Evolutionary conservation across 108 stramenopile genomes (phyloP).

Genomic region (Aurantiochytrium sp.): DNA sequence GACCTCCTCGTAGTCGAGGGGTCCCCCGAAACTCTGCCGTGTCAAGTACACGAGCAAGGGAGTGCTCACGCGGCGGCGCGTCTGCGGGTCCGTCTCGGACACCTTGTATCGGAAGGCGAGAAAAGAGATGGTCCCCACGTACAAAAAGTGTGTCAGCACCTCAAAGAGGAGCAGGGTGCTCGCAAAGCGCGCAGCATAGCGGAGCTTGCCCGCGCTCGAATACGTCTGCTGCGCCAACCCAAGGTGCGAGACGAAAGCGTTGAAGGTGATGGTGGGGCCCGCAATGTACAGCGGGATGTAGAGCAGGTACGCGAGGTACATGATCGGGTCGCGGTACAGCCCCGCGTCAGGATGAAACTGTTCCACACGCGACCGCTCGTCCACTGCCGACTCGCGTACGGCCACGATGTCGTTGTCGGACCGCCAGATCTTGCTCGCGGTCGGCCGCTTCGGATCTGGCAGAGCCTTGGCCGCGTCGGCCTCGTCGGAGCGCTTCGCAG

Average conservation of each 20-base stretch:
- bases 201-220: neutral
- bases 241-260: constrained; percentile 41
- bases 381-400: neutral
- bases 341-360: neutral
- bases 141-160: neutral
- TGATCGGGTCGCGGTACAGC: constrained; percentile 40
- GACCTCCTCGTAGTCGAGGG: constrained; percentile 15
- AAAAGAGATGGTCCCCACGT: constrained; percentile 22
- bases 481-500: too few species aligned
- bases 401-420: neutral
- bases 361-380: neutral
- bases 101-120: neutral
- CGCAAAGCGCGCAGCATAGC: constrained; percentile 28
- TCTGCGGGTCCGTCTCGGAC: constrained; percentile 33
- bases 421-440: neutral
- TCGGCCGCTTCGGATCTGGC: neutral
- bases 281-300: constrained; percentile 60
- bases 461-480: neutral
- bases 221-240: neutral
- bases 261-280: constrained; percentile 59
- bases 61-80: constrained; percentile 9
- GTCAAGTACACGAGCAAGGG: constrained; percentile 37
- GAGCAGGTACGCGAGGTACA: constrained; percentile 41
- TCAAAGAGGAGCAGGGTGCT: constrained; percentile 9
- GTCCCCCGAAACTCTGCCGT: constrained; percentile 26